Evolutionary conservation across 2,329 filamentous ascomycete species (phyloP).

Genomic region (Blastomyces emzantsi): DNA sequence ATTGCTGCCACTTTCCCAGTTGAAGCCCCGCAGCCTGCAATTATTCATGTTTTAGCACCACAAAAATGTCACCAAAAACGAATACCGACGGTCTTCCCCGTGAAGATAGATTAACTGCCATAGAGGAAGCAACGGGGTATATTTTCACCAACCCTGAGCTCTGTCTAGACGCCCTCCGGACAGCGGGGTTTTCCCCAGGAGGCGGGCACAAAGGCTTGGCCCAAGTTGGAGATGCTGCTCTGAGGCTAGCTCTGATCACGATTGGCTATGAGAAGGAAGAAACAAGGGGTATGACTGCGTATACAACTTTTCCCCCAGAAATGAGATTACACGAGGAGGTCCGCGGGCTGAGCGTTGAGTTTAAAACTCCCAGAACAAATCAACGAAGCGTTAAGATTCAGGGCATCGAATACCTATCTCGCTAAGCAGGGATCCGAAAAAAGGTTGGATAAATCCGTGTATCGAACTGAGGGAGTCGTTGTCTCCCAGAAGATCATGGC

Average conservation of each 20-base stretch:
- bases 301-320: neutral
- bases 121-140: slow-evolving; percentile 3
- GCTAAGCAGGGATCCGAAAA: neutral
- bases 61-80: neutral
- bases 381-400: no score
- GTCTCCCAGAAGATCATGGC: slow-evolving; percentile 21
- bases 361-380: neutral
- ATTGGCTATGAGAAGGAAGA: slow-evolving; percentile 3
- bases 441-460: slow-evolving; percentile 12
- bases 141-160: neutral
- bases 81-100: neutral
- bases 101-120: neutral
- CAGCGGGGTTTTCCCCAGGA: neutral
- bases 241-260: slow-evolving; percentile 6
- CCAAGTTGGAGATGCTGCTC: slow-evolving; percentile 11
- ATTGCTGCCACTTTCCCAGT: neutral
- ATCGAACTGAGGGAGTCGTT: slow-evolving; percentile 10
- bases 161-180: neutral
- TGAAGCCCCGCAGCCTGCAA: neutral
- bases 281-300: slow-evolving; percentile 5
- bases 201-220: slow-evolving; percentile 10
- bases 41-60: neutral
- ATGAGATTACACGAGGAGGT: neutral
- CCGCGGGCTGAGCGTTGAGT: neutral
- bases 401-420: neutral